These are phyloP conservation scores for Pholiota adiposa DNA, from an alignment of 1,284 basidiomycete species.

Conservation along the genomic window DNA sequence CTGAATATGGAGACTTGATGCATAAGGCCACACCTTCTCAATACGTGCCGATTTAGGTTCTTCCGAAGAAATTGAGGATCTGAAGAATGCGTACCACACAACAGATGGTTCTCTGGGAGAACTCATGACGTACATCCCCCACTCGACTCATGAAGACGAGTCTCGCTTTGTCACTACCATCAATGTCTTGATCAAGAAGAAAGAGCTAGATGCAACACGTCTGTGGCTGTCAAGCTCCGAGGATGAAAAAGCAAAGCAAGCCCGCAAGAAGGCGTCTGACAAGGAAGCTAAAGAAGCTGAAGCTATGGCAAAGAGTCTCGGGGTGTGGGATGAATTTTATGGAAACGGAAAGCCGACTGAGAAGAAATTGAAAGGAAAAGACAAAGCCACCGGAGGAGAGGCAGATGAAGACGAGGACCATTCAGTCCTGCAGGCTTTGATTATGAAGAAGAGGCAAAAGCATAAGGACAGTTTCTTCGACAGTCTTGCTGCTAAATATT, in stretches of 20 bases:
- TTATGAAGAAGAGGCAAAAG: conserved; percentile 74
- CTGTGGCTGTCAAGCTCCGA: conserved; percentile 75
- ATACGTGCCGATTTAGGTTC: conserved; percentile 62
- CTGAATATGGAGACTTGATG: neutral
- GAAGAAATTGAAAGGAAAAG: conserved; percentile 64
- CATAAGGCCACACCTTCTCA: neutral
- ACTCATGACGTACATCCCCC: conserved; percentile 85
- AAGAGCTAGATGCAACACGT: conserved; percentile 59
- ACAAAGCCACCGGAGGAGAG: conserved; percentile 53
- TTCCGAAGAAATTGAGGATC: conserved; percentile 78
- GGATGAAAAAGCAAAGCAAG: conserved; percentile 78
- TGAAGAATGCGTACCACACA: conserved; percentile 73
- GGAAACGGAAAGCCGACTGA: conserved; percentile 77
- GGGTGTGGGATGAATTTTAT: conserved; percentile 96
- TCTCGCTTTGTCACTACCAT: conserved; percentile 78
- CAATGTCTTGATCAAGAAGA: conserved; percentile 66
- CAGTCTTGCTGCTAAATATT: conserved; percentile 83
- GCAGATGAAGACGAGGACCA: conserved; percentile 59
- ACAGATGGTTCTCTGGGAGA: conserved; percentile 73
- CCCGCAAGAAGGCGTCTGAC: conserved; percentile 73
- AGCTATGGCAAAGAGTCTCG: conserved; percentile 82
- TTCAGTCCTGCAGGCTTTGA: conserved; percentile 80
- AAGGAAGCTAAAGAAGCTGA: conserved; percentile 89
- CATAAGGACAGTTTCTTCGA: conserved; percentile 77
- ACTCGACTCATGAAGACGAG: conserved; percentile 84